Percentiles rank a stretch among this genome's conserved stretches.
Conservation (phyloP, 2,329 filamentous ascomycete species). For the Botrytis sinoallii region DNA sequence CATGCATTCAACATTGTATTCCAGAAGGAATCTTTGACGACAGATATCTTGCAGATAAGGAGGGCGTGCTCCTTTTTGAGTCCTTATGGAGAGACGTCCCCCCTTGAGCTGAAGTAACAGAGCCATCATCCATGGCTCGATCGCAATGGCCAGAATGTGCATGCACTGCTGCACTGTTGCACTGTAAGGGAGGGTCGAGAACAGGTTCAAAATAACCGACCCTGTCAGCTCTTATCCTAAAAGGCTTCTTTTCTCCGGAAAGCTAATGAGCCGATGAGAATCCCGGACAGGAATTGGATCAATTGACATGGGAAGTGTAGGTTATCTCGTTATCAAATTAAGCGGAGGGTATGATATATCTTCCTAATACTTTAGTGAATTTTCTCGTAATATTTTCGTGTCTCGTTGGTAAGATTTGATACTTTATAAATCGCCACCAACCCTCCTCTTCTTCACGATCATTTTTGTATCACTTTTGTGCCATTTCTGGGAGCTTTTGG, state of each 20-base stretch:
- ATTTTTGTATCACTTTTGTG: background rate
- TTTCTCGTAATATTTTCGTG: background rate
- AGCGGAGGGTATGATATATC: background rate
- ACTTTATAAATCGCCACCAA: background rate
- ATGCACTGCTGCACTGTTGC: background rate
- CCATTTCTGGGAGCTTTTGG: background rate
- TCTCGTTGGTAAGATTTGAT: background rate
- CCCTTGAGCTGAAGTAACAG: background rate
- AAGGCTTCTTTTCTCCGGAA: background rate
- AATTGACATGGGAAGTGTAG: background rate
- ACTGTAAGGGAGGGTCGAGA: background rate
- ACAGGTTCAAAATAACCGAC: constrained; percentile 5
- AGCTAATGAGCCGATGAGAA: background rate
- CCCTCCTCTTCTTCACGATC: background rate
- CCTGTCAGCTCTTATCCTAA: background rate
- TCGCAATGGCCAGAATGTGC: background rate
- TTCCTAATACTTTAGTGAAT: background rate
- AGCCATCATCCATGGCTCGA: background rate
- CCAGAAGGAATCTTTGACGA: background rate
- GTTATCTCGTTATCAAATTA: background rate
- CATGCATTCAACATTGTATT: background rate
- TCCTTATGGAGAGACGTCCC: background rate
- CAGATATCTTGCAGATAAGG: background rate
- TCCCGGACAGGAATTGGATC: background rate
- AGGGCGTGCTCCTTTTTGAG: background rate